Percentiles rank a stretch among this genome's conserved stretches.
Conservation (phyloP, 2,329 filamentous ascomycete species). For the Colletotrichum trifolii region DNA sequence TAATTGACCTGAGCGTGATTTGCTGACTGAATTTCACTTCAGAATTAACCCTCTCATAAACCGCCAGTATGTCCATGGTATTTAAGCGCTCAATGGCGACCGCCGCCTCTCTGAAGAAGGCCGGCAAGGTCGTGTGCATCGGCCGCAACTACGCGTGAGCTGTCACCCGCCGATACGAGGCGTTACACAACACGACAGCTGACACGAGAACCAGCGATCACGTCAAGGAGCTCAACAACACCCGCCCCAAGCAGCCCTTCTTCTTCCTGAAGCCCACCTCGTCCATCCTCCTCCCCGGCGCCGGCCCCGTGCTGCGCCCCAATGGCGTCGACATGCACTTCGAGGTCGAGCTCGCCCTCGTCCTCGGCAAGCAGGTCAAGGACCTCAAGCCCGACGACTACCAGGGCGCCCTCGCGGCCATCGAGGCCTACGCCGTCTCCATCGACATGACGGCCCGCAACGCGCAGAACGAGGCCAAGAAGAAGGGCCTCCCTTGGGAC, state of each 20-base stretch:
- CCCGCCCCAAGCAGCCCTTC: conserved; percentile 92
- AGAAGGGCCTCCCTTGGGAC: conserved; percentile 94
- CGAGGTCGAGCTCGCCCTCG: conserved; percentile 91
- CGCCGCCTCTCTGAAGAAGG: conserved; percentile 62
- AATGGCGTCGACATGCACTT: conserved; percentile 89
- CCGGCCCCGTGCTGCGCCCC: conserved; percentile 84
- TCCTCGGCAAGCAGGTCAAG: conserved; percentile 84
- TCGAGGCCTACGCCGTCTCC: conserved; percentile 86
- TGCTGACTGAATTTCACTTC: not conserved
- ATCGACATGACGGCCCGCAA: conserved; percentile 99
- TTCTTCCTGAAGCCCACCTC: conserved; percentile 98
- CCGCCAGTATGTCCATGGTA: conserved; percentile 44
- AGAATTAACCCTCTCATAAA: not conserved
- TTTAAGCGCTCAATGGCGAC: conserved; percentile 51
- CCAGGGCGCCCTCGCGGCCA: conserved; percentile 81
- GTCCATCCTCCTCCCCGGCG: conserved; percentile 82
- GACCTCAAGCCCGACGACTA: conserved; percentile 82
- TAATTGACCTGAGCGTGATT: not conserved
- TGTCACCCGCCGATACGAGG: conserved; percentile 19
- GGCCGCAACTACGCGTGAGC: conserved; percentile 94
- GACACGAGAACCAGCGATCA: conserved; percentile 74
- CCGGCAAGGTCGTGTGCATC: conserved; percentile 88
- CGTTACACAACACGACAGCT: conserved; percentile 38
- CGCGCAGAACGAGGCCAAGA: conserved; percentile 95
- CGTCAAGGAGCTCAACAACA: conserved; percentile 89